phyloP scores from a whole-genome alignment of 2,329 filamentous ascomycete genomes.

The Penicillium palitans region DNA sequence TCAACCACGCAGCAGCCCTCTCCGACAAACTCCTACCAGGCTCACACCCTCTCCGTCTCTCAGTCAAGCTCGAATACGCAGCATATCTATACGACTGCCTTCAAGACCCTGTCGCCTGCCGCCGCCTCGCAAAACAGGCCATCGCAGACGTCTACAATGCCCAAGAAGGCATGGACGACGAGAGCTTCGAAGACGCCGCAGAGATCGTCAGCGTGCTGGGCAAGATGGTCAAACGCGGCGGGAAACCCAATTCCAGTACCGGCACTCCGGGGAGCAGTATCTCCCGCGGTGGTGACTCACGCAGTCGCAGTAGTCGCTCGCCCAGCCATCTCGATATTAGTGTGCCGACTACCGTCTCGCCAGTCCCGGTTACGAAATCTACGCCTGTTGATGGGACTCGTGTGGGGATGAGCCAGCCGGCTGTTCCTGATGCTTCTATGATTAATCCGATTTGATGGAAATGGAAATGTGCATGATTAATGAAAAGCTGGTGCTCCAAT shows the following conservation, averaged over 20 bases:
- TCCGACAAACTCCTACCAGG: slow-evolving; percentile 78
- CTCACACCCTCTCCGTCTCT: slow-evolving; percentile 84
- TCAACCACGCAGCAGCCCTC: slow-evolving; percentile 72
- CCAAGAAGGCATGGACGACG: slow-evolving; percentile 88
- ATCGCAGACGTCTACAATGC: slow-evolving; percentile 91
- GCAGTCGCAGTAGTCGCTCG: slow-evolving; percentile 35
- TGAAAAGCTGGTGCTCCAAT: background rate
- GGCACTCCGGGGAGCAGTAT: slow-evolving; percentile 27
- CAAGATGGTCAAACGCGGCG: slow-evolving; percentile 80
- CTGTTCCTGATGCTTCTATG: slow-evolving; percentile 35
- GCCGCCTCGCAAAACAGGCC: slow-evolving; percentile 74
- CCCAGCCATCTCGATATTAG: slow-evolving; percentile 24
- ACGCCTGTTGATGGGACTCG: slow-evolving; percentile 8
- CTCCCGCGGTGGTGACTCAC: slow-evolving; percentile 31
- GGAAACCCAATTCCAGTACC: slow-evolving; percentile 39
- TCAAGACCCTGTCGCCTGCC: slow-evolving; percentile 74
- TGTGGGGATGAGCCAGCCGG: slow-evolving; percentile 16
- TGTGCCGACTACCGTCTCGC: slow-evolving; percentile 24
- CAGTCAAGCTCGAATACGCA: slow-evolving; percentile 86
- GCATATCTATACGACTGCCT: slow-evolving; percentile 93
- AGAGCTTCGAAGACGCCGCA: slow-evolving; percentile 90
- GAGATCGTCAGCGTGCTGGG: slow-evolving; percentile 83
- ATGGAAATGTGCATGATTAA: slow-evolving; percentile 11
- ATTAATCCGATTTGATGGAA: slow-evolving; percentile 37
- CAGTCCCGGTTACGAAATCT: slow-evolving; percentile 21